Base-by-base conservation (phyloP, 2,329 filamentous ascomycete species). In the Rugonectria rugulosa region DNA sequence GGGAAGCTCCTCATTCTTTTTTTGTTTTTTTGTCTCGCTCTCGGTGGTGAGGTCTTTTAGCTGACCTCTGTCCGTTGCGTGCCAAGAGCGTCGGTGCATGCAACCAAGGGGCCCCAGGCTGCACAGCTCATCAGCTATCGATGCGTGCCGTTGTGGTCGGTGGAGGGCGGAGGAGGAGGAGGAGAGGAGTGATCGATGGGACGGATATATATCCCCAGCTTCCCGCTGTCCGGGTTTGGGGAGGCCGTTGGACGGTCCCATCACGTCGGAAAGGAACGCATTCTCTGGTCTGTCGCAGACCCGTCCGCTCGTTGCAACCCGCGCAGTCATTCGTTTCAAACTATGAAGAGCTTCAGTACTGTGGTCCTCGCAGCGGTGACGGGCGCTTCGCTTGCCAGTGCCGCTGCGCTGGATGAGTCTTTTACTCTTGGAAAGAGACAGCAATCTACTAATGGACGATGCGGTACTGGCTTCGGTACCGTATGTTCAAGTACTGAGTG, bases 381-480 rank as follows among this genome's bases (percentile, higher is more conserved):
- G 12, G 9, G 26, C 29, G 34, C 47, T 12, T 15, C 27, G 9
- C 15, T 57, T 0, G 62, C 55, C 20, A 34, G 20, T 36, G 21
- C 11, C 31, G 42, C 20, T 41, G 34, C 17, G 34, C 38, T 50
- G 20, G 40, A 50, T 12, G 40, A 29, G 15, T 21, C 40, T 27
- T 19, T 8, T 2, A 11, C 15, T 19, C 31, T 60, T 31, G 56
- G 59, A 38, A 59, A 61, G 32, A 58, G 66, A 37, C 59, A 66
- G 27, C 10, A 21, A 10, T 66, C 64, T 3, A 55, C 51, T 8
- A 24, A 79, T 74, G 55, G 84, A 79, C 65, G 84, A 77, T 71
- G 76, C 65, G 67, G 81, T 72, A 65, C 66, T 2, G 65, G 69
- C 5, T 73, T 69, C 20, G 71, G 67, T 24, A 70, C 70, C 0